Evolutionary conservation across 805 yeast genomes (phyloP), one percentile per base, ranked within the genome.

Genomic region (Candida tammaniensis): DNA sequence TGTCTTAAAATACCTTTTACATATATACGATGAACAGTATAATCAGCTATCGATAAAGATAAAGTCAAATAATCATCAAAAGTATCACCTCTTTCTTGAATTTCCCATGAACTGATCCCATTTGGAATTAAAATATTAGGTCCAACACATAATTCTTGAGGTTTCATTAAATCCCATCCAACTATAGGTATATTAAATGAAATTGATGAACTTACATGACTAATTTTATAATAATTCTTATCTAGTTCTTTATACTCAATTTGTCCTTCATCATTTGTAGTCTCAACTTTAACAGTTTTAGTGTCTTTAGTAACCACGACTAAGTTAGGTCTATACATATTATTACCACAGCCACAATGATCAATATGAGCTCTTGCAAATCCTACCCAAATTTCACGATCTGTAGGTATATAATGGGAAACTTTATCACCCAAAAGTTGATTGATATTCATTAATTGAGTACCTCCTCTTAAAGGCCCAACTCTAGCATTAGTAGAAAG

Each of bases 301-400:
- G 8, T 17, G 24, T 33, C 41, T 33, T 40, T 51, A 10, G 46
- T 49, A 4, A 54, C 30, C 4, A 62, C 51, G 9, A 63, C 62
- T 33, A 67, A 34, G 39, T 66, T 67, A 9, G 71, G 71, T 24
- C 72, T 43, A 44, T 65, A 65, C 49, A 64, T 54, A n/a, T 49
- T 50, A 5, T 40, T 36, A 4, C 69, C 69, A 44, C 72, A 66
- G 2, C 71, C 71, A 47, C 72, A 66, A n/a, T 47, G 31, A 21
- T 47, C 45, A 10, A 65, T 37, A 36, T 66, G 70, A 4, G 70
- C 69, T 35, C 71, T 44, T 2, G 70, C 69, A 39, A 65, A 58
- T 2, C 70, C 68, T 4, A 61, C 35, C 64, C 64, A 65, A 9
- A 65, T 43, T 38, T 64, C 68, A 26, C 69, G 27, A 12, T 32